phyloP scores from a whole-genome alignment of 164 flowering plant species.

The Vitis amurensis region DNA sequence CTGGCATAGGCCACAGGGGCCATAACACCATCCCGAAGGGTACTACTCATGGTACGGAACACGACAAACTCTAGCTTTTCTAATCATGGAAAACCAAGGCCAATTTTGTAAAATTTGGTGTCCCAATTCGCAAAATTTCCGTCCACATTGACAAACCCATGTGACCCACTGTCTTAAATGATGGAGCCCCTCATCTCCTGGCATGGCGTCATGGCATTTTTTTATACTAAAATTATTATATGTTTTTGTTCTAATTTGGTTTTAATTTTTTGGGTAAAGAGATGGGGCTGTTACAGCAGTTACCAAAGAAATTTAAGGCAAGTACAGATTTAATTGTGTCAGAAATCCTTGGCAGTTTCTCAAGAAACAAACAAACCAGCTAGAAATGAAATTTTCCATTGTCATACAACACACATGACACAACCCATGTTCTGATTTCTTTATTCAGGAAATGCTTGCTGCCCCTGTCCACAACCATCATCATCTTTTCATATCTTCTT shows the following conservation, averaged over 20 bases:
- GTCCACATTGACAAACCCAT: slow-evolving; percentile 27
- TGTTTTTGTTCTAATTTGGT: too few relatives aligned
- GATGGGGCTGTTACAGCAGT: slow-evolving; percentile 6
- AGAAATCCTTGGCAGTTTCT: slow-evolving; percentile 14
- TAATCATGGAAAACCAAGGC: slow-evolving; percentile 1
- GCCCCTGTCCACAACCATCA: neutral
- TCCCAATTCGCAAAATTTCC: too few relatives aligned
- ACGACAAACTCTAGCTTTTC: slow-evolving; percentile 8
- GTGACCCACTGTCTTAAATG: slow-evolving; percentile 37
- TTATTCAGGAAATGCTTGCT: too few relatives aligned
- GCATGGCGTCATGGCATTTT: neutral
- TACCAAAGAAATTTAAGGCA: neutral
- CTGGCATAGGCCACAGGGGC: neutral
- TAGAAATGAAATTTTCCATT: slow-evolving; percentile 12
- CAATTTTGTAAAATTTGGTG: neutral
- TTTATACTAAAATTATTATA: too few relatives aligned
- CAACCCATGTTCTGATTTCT: slow-evolving; percentile 23
- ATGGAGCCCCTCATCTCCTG: slow-evolving; percentile 21
- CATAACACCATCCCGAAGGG: neutral
- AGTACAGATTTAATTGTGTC: slow-evolving; percentile 13
- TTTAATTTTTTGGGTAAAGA: neutral
- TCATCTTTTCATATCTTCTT: neutral
- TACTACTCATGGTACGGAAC: slow-evolving; percentile 18
- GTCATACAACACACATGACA: slow-evolving; percentile 3
- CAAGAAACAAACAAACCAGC: slow-evolving; percentile 9